Base-by-base conservation (phyloP, 306 rosid genomes). In the Sophora flavescens region DNA sequence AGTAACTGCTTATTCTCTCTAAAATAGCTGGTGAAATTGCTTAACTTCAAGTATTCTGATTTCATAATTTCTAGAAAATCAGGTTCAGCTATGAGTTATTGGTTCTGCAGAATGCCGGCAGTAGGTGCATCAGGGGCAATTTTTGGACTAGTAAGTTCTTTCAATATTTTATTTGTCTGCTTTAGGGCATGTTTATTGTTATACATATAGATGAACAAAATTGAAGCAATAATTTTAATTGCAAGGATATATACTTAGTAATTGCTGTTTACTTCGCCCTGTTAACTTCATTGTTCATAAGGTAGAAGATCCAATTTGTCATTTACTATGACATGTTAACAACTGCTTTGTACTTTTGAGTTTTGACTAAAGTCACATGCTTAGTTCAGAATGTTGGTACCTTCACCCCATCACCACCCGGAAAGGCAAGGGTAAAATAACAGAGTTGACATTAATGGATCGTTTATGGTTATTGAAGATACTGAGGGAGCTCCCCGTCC, bases 71-170 rank as follows among this genome's bases (percentile, higher is more conserved):
- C 82, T 80, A 86, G 91, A 88, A 85, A 87, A 86, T 82, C 94
- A 93, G 98, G 98, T 93, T 87, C 96, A 2, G 85, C 91, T 41
- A 81, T 83, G 89, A 93, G 98, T 88, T 93, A 90, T 77, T 77
- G 88, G 84, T 90, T 87, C 84, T 83, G 91, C 86, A 85, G 77
- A 81, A 86, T 81, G 68, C 96, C 97, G 68, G 81, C 97, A 58
- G 91, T 91, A 41, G 98, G 98, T 81, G 97, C 97, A 14, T 93
- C 98, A 14, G 97, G 97, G 68, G 98, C 97, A 53, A 87, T 91
- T 73, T 93, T 93, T 70, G 98, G 98, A 84, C 84, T 93, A 64
- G 98, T 93, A 84, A 86, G 93, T 87, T 57, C 30, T 57, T 77
- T 52, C n/a, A 15, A 59, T 14, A 28, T 51, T 62, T 52, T 53